phyloP scores from a whole-genome alignment of 2,329 filamentous ascomycete species.

The Hypoxylon sp. region DNA sequence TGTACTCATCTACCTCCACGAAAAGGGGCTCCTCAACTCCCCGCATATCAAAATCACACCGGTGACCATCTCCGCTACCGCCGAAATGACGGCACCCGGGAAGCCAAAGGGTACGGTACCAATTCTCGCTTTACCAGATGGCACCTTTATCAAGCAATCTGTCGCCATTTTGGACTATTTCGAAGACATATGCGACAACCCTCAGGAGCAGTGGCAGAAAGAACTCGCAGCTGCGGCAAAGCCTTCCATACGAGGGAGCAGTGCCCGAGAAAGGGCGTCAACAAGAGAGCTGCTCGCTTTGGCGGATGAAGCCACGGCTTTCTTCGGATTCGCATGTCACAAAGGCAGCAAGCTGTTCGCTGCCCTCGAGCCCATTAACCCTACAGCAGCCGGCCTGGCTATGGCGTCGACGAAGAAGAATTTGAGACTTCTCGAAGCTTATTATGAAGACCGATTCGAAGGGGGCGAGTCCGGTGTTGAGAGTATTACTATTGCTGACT shows the following conservation, averaged over 20 bases:
- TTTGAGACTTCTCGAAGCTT: conserved; percentile 15
- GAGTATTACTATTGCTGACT: conserved; percentile 17
- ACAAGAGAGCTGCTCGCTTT: conserved; percentile 12
- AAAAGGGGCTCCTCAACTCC: conserved; percentile 29
- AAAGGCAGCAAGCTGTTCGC: conserved; percentile 17
- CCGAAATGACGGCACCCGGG: conserved; percentile 32
- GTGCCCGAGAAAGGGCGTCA: background rate
- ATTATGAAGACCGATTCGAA: conserved; percentile 18
- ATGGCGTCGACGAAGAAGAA: conserved; percentile 1
- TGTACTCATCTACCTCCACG: conserved; percentile 29
- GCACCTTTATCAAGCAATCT: conserved; percentile 43
- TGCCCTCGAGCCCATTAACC: background rate
- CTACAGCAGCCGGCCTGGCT: background rate
- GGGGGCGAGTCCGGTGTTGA: background rate
- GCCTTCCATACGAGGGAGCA: conserved; percentile 12
- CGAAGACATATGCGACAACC: conserved; percentile 44
- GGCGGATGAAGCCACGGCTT: conserved; percentile 1
- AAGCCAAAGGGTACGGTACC: conserved; percentile 43
- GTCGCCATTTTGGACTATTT: conserved; percentile 46
- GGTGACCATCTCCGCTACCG: background rate
- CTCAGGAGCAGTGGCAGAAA: conserved; percentile 36
- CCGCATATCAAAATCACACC: conserved; percentile 24
- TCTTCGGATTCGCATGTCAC: conserved; percentile 18
- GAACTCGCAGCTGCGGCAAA: conserved; percentile 16
- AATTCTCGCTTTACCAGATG: conserved; percentile 39